A percentile compares a stretch with the other conserved stretches of the same genome.
Evolutionary conservation across 2,329 filamentous ascomycete genomes (phyloP).

Genomic region (Corynespora cassiicola): DNA sequence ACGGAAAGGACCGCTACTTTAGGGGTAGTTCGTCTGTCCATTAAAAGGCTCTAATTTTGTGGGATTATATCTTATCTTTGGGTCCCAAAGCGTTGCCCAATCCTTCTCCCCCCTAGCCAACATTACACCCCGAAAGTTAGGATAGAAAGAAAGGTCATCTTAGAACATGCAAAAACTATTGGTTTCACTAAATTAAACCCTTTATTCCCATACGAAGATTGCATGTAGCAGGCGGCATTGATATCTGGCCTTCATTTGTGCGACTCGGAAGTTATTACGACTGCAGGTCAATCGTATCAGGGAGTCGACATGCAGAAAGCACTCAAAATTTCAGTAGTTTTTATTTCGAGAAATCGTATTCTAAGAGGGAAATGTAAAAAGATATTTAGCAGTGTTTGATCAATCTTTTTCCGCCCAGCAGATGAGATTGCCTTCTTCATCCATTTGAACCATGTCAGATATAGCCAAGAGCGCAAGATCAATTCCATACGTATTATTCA

Average conservation of each 20-base stretch:
- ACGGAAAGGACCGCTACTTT: slow-evolving; percentile 53
- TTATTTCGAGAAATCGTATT: too few relatives aligned
- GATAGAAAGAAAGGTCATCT: slow-evolving; percentile 42
- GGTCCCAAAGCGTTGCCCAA: slow-evolving; percentile 50
- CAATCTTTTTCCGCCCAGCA: slow-evolving; percentile 47
- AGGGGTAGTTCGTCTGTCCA: slow-evolving; percentile 49
- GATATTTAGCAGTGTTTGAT: too few relatives aligned
- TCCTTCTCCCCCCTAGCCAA: slow-evolving; percentile 51
- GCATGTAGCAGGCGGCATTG: slow-evolving; percentile 52
- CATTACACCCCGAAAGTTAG: slow-evolving; percentile 56
- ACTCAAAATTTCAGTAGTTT: too few relatives aligned
- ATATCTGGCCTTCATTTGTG: slow-evolving; percentile 53
- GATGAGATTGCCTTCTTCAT: slow-evolving; percentile 51
- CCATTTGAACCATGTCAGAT: slow-evolving; percentile 55
- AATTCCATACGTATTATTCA: slow-evolving; percentile 51
- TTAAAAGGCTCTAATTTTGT: slow-evolving; percentile 55
- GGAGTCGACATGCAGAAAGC: too few relatives aligned
- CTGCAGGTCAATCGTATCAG: too few relatives aligned
- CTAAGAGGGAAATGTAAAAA: too few relatives aligned
- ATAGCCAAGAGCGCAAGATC: slow-evolving; percentile 53
- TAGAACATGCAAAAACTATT: slow-evolving; percentile 52
- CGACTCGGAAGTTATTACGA: slow-evolving; percentile 45
- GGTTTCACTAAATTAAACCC: slow-evolving; percentile 51
- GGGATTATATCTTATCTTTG: slow-evolving; percentile 51
- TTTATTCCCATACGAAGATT: slow-evolving; percentile 52